phyloP scores from a whole-genome alignment of 2,329 filamentous ascomycete species.

The Alternaria infectoria region DNA sequence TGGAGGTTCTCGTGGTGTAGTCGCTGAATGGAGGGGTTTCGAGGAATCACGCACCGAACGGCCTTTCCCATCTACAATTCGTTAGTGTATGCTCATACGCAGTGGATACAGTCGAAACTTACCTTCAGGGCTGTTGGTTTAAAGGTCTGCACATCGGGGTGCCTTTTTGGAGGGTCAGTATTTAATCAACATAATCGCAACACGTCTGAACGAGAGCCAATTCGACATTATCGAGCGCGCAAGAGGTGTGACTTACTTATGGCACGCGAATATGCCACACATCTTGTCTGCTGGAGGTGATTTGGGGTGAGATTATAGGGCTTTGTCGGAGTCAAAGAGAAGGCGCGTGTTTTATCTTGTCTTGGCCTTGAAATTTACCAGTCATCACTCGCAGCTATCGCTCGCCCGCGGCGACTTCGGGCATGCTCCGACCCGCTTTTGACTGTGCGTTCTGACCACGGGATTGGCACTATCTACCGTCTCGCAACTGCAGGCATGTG shows the following conservation, averaged over 20 bases:
- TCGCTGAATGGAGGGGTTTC: neutral
- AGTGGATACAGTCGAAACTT: neutral
- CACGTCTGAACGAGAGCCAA: neutral
- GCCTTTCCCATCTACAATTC: neutral
- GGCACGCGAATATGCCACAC: constrained; percentile 98
- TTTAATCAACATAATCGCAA: constrained; percentile 5
- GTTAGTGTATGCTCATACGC: neutral
- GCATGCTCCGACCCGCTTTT: neutral
- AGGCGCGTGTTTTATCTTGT: neutral
- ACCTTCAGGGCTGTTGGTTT: constrained; percentile 81
- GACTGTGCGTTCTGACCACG: neutral
- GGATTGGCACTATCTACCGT: constrained; percentile 5
- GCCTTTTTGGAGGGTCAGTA: constrained; percentile 48
- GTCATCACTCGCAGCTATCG: constrained; percentile 28
- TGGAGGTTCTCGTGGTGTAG: neutral
- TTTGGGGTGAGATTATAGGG: too few relatives aligned
- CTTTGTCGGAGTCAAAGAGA: constrained; percentile 5
- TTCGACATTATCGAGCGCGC: constrained; percentile 17
- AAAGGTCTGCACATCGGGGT: constrained; percentile 95
- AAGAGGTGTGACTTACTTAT: constrained; percentile 64
- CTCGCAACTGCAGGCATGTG: constrained; percentile 4
- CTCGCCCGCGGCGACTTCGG: constrained; percentile 25
- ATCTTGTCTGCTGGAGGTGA: constrained; percentile 61
- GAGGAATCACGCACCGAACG: constrained; percentile 60
- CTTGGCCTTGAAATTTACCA: constrained; percentile 16